Evolutionary conservation across 331 rosid species (phyloP).

Genomic region (Stylosanthes scabra): DNA sequence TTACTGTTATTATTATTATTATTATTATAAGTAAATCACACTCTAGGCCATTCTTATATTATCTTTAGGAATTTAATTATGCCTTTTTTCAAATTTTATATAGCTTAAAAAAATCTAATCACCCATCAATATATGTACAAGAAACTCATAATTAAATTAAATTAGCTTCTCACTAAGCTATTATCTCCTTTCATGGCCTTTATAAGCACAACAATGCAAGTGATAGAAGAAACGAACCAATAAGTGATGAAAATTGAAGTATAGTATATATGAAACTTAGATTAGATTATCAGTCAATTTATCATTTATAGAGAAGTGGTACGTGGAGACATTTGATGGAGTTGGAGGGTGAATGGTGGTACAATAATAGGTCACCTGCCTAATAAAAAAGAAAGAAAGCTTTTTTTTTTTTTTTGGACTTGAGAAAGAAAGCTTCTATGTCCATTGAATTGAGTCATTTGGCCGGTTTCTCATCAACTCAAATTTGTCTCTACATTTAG

Average conservation of each 20-base stretch:
- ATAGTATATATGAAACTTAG: too few species aligned
- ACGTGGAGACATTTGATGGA: constrained; percentile 2
- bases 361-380: background rate
- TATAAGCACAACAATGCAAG: too few species aligned
- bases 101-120: background rate
- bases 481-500: background rate
- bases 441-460: constrained; percentile 10
- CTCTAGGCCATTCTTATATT: background rate
- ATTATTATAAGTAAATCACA: background rate
- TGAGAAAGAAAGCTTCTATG: background rate
- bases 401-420: too few species aligned
- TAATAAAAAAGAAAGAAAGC: background rate
- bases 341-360: background rate
- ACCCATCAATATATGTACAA: background rate
- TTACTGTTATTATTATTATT: background rate
- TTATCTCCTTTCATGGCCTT: background rate
- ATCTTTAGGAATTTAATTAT: background rate
- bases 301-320: background rate
- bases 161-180: too few species aligned
- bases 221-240: too few species aligned
- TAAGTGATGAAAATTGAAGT: too few species aligned
- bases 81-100: background rate
- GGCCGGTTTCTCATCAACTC: background rate
- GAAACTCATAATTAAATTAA: background rate
- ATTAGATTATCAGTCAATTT: background rate